phyloP scores from a whole-genome alignment of 192 early-diverging fungal species.

The Linnemannia schmuckeri region DNA sequence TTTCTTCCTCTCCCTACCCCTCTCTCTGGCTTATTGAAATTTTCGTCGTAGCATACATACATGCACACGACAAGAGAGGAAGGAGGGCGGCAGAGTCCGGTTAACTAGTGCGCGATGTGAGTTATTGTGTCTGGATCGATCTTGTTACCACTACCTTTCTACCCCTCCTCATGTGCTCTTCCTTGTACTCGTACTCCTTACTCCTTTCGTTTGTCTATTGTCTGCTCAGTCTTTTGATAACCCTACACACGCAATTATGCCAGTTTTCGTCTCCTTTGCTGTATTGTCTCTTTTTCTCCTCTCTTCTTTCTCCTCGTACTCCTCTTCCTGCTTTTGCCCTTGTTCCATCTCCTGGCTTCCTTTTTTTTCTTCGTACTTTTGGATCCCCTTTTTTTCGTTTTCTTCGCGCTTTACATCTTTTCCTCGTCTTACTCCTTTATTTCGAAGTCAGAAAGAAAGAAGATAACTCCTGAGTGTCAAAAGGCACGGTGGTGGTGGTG shows the following conservation, averaged over 20 bases:
- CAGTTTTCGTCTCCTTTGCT: neutral
- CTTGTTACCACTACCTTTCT: neutral
- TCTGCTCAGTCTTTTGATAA: neutral
- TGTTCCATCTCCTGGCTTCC: neutral
- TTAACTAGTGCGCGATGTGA: neutral
- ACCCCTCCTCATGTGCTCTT: neutral
- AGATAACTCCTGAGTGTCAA: neutral
- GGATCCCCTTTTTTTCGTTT: neutral
- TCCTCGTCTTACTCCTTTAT: neutral
- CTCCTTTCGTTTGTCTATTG: neutral
- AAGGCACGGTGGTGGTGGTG: neutral
- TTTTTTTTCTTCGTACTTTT: neutral
- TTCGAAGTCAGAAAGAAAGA: neutral
- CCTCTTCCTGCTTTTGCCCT: neutral
- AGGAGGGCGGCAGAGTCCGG: neutral
- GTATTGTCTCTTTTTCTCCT: neutral
- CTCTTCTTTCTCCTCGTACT: neutral
- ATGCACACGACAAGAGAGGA: neutral
- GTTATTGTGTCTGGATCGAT: neutral
- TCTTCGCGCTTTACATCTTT: neutral
- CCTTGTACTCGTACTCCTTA: neutral
- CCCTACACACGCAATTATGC: neutral
- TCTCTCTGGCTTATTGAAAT: neutral
- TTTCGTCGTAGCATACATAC: neutral
- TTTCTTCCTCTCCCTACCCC: neutral